Evolutionary conservation across 2,329 filamentous ascomycete species (phyloP), one percentile per base, ranked within the genome.

Genomic region (Remersonia thermophila): DNA sequence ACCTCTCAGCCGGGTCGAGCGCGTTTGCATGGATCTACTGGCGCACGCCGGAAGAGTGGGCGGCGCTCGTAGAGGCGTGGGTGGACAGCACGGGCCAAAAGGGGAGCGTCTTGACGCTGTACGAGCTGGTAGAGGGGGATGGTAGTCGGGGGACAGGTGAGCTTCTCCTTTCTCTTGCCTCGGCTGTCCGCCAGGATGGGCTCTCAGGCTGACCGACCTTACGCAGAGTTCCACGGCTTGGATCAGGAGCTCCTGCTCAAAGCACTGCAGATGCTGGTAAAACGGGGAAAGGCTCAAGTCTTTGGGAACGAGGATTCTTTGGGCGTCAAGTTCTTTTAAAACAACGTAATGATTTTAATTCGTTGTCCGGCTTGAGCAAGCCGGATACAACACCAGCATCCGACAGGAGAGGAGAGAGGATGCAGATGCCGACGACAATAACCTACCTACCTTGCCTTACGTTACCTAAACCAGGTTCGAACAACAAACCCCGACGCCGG

Each of bases 241-340:
- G 87, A 96, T 54, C 66, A 70, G 31, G 83, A 86, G 16, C 58
- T 94, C 43, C 67, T 98, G 51, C 72, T 81, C 47, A 86, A 80
- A 57, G 80, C 83, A 27, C 67, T 98, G 33, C 72, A 74, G 41
- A 67, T 91, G 33, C 68, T 95, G 33, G 87, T 93, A 26, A 94
- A 93, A 67, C 73, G 80, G 44, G 86, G 86, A 48, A 93, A 83
- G 61, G 89, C 87, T 11, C 89, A 96, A 59, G 77, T 96, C 17
- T 96, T 98, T 62, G 89, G 89, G 25, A 73, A 76, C 36, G 86
- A 89, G 51, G 85, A 89, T 55, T 82, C 83, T 42, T 76, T 83
- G 52, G 91, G 91, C 51, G 85, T 96, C 46, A 98, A 98, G 64
- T 96, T 98, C 64, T 96, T 96, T 56, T 95, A 64, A 78, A n/a